Evolutionary conservation across 495 filamentous ascomycete species (phyloP).

Genomic region (Aspergillus leporis): DNA sequence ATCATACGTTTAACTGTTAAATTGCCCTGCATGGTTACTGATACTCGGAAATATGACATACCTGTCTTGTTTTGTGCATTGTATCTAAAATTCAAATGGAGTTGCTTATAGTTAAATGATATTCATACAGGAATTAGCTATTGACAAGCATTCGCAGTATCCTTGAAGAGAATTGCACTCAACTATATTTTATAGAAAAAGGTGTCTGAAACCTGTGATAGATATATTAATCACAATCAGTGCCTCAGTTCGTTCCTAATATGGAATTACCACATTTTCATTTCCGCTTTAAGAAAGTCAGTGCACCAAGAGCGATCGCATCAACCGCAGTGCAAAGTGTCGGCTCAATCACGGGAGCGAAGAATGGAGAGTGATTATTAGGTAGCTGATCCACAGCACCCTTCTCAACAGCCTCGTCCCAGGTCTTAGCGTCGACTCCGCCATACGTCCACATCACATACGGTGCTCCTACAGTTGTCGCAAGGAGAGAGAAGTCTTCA

Average conservation of each 20-base stretch:
- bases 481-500: constrained; percentile 60
- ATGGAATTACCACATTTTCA: neutral
- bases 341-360: constrained; percentile 60
- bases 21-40: neutral
- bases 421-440: constrained; percentile 45
- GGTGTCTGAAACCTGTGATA: neutral
- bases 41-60: neutral
- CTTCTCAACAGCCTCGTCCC: constrained; percentile 49
- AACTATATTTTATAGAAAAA: neutral
- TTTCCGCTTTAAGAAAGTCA: constrained; percentile 44
- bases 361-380: constrained; percentile 60
- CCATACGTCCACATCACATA: constrained; percentile 60
- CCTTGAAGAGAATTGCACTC: neutral
- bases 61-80: no score
- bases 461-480: constrained; percentile 50
- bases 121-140: no score
- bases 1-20: neutral
- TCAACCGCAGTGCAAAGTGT: constrained; percentile 58
- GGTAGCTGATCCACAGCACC: constrained; percentile 44
- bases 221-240: no score
- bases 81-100: no score
- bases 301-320: constrained; percentile 54
- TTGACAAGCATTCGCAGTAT: no score
- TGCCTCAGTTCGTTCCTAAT: neutral
- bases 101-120: no score